These are phyloP conservation scores for Trichoderma cornu-damae DNA, from an alignment of 2,329 filamentous ascomycete genomes.

Conservation along the genomic window DNA sequence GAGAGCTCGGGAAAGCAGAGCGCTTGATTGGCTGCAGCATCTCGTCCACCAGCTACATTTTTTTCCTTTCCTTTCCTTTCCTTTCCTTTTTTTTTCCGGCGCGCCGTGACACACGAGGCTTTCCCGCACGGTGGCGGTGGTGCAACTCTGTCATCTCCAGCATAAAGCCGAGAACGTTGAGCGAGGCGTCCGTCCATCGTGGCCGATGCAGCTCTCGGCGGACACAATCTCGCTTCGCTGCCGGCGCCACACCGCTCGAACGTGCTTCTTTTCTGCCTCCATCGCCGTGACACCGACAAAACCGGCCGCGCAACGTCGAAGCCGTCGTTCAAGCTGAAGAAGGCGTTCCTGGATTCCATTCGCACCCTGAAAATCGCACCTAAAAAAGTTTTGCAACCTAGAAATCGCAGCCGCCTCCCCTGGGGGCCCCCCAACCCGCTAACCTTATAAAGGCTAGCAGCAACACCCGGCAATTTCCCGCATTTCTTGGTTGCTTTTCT, in stretches of 20 bases:
- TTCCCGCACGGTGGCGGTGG: neutral
- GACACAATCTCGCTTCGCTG: constrained; percentile 14
- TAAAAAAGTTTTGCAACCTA: no score
- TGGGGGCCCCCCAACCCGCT: constrained; percentile 5
- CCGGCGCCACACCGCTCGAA: constrained; percentile 12
- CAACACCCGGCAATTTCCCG: constrained; percentile 36
- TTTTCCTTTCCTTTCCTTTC: no score
- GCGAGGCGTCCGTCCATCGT: neutral
- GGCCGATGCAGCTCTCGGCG: neutral
- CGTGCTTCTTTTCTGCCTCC: neutral
- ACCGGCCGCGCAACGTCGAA: neutral
- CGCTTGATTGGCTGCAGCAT: neutral
- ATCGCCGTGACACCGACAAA: neutral
- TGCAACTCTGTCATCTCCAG: neutral
- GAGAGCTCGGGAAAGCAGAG: neutral
- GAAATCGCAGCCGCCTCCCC: neutral
- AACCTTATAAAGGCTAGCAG: constrained; percentile 23
- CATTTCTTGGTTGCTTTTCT: constrained; percentile 27
- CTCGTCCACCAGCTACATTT: neutral
- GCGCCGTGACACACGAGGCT: neutral
- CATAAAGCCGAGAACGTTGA: neutral
- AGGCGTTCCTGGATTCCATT: neutral
- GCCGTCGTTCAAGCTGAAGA: neutral
- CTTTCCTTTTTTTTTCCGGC: no score
- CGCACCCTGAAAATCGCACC: no score